Conservation (phyloP, 371 early-diverging fungal species). For the Saksenaea oblongispora region DNA sequence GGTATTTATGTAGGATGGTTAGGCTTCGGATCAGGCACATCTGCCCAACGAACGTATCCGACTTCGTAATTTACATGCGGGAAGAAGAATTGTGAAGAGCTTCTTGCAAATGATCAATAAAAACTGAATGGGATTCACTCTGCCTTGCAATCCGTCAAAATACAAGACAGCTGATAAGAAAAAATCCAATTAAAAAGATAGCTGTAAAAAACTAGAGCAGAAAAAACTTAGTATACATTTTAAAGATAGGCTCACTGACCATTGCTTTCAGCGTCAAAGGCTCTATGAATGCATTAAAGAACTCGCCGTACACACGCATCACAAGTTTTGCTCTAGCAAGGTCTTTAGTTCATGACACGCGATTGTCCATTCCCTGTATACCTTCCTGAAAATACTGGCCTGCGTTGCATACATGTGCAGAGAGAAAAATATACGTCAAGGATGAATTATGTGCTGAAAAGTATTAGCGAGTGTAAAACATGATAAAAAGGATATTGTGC, state of each 20-base stretch:
- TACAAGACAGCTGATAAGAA: neutral
- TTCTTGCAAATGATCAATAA: slow-evolving; percentile 16
- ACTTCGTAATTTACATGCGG: slow-evolving; percentile 68
- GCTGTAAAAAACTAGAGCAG: neutral
- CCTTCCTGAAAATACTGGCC: neutral
- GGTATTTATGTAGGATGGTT: neutral
- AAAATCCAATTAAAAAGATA: neutral
- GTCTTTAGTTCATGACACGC: neutral
- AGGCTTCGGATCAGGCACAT: slow-evolving; percentile 82
- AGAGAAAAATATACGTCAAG: neutral
- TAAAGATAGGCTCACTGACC: neutral
- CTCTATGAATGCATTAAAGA: slow-evolving; percentile 17
- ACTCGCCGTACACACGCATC: slow-evolving; percentile 12
- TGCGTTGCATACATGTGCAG: slow-evolving; percentile 11
- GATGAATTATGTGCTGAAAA: neutral
- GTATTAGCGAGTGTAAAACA: neutral
- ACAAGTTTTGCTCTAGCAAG: slow-evolving; percentile 1
- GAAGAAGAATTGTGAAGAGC: slow-evolving; percentile 65
- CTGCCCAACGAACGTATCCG: slow-evolving; percentile 79
- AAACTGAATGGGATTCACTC: slow-evolving; percentile 1
- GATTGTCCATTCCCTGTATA: neutral
- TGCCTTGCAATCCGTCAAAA: neutral
- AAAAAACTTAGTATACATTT: neutral
- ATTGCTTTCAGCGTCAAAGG: slow-evolving; percentile 16
- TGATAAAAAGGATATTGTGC: slow-evolving; percentile 13